Evolutionary conservation across 2,329 filamentous ascomycete genomes (phyloP).

Genomic region (Blastomyces emzantsi): DNA sequence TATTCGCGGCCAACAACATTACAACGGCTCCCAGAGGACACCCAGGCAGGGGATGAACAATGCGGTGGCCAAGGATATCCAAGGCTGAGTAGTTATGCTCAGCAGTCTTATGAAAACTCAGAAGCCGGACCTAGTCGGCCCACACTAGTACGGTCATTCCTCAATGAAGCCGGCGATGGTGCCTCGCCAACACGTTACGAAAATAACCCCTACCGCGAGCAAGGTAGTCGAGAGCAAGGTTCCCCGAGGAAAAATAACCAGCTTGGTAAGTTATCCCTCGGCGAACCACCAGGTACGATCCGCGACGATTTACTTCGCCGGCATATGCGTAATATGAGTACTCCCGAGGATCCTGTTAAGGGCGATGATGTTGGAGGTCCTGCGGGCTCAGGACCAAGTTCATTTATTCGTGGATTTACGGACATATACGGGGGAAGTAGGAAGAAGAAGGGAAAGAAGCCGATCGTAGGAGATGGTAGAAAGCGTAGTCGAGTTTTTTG

Average conservation of each 20-base stretch:
- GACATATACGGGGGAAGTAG: neutral
- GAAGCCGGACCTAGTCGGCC: neutral
- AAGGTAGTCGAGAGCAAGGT: neutral
- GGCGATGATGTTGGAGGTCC: neutral
- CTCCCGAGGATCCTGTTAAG: neutral
- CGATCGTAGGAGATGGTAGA: neutral
- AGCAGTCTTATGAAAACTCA: neutral
- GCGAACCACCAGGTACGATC: neutral
- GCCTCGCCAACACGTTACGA: neutral
- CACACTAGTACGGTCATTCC: neutral
- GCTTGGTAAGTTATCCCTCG: neutral
- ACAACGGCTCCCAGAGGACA: neutral
- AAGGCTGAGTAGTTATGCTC: neutral
- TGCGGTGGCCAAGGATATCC: neutral
- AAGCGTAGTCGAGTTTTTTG: neutral
- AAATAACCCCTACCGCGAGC: neutral
- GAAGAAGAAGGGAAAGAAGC: neutral
- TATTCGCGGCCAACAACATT: conserved; percentile 1
- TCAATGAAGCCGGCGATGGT: neutral
- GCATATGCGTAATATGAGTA: neutral
- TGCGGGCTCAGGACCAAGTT: neutral
- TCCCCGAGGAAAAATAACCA: neutral
- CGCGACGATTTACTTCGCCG: neutral
- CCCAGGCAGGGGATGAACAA: neutral
- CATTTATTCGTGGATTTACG: neutral